These are phyloP conservation scores for Pythium monospermum DNA, from an alignment of 352 stramenopile genomes.

Conservation along the genomic window DNA sequence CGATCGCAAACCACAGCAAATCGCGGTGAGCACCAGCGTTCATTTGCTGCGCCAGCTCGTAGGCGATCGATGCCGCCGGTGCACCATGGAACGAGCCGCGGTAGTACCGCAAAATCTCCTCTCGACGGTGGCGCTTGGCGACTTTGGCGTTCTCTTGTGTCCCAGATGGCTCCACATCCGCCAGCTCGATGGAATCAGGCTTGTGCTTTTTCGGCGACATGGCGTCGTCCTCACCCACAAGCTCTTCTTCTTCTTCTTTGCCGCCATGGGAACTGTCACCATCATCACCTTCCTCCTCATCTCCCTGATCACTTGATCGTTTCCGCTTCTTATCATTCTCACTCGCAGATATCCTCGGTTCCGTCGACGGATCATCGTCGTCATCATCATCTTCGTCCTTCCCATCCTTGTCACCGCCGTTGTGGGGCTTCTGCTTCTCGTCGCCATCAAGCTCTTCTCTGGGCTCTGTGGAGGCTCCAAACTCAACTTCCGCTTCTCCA, in stretches of 20 bases:
- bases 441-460: no score
- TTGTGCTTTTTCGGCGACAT: constrained; percentile 13
- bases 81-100: constrained; percentile 86
- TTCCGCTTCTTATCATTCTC: constrained; percentile 23
- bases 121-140: constrained; percentile 52
- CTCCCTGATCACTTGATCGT: constrained; percentile 6
- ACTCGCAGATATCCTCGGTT: neutral
- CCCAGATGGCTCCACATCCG: constrained; percentile 13
- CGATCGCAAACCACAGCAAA: constrained; percentile 96
- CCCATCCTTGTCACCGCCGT: no score
- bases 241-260: neutral
- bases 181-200: neutral
- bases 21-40: constrained; percentile 80
- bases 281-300: neutral
- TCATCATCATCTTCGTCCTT: constrained; percentile 11
- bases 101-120: constrained; percentile 92
- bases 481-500: constrained; percentile 47
- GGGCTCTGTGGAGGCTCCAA: constrained; percentile 16
- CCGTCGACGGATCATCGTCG: constrained; percentile 12
- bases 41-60: constrained; percentile 76
- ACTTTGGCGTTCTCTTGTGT: constrained; percentile 26
- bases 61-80: constrained; percentile 70
- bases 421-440: no score
- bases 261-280: neutral
- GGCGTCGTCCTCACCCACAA: constrained; percentile 2